Base-by-base conservation (phyloP, 2,329 filamentous ascomycete genomes). In the Neopestalotiopsis rosae region DNA sequence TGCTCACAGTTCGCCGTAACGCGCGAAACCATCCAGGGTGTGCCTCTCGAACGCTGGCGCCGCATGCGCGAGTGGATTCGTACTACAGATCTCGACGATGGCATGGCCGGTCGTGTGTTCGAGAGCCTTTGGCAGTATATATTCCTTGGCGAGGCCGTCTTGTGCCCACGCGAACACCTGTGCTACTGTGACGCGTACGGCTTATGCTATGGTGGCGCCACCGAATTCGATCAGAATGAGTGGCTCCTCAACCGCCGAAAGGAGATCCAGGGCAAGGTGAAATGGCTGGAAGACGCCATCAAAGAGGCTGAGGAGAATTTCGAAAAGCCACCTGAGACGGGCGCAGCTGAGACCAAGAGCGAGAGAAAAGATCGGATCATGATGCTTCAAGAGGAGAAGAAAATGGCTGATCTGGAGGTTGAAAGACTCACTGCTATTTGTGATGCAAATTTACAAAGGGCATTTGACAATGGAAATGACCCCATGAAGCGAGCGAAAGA, bases 121-220 rank as follows among this genome's bases (percentile, higher is more conserved):
- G 61, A 64, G 61, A 64, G 61, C 61, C 34, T 64, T n/a, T 64
- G 61, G 61, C 61, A 64, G 61, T 64, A 38, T 24, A n/a, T 64
- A 1, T 64, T 64, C 34, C 34, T 64, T 9, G 61, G 24, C 38
- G 61, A 64, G 40, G 61, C 61, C n/a, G 40, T 64, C n/a, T 12
- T 45, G 10, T 64, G 61, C 40, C 61, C 61, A 5, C 30, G 61
- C 20, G 61, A 64, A 20, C 61, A 64, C 40, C n/a, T 49, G 61
- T 64, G 61, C 40, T 64, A 64, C 40, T 64, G 61, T 38, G 61
- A 64, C 61, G 9, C 61, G 40, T 64, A 64, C 40, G 61, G 61
- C 12, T 20, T 64, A 12, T 64, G 61, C 40, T 64, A 49, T 30
- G 61, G 38, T 2, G 61, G 61, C 30, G 61, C 38, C 20, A 24